Evolutionary conservation across 768 basidiomycete genomes (phyloP), one percentile per base, ranked within the genome.

Genomic region (Candolleomyces eurysporus): DNA sequence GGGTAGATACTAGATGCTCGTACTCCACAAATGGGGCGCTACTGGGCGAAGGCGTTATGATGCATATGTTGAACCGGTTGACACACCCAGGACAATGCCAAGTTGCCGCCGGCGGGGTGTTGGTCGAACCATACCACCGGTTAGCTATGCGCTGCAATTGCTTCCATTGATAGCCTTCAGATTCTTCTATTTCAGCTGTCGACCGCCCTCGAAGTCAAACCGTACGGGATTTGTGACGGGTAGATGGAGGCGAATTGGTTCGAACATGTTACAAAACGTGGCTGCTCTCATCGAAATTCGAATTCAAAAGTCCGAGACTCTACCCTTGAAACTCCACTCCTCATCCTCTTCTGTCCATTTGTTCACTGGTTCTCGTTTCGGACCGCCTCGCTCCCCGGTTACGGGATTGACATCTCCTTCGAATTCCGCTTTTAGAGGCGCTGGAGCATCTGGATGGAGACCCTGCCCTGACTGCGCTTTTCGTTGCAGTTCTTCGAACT

Each of bases 321-420:
- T 80, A 11, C 94, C 94, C 67, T 91, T 92, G 77, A 89, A 92
- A 66, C 92, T 95, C 94, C 94, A 96, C 69, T 95, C 94, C 3
- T 90, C 89, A 49, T 81, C 79, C 59, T 77, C 76, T 56, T 74
- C 73, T 17, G 76, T 77, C 85, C 86, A 88, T 55, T 76, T 81
- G 40, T 75, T 70, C 10, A 95, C 82, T 14, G 94, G 94, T 70
- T 96, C 94, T 32, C 78, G 81, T 78, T 95, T 96, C 21, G 94
- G 94, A 0, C 94, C 94, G 0, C 91, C 92, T 51, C 82, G 75
- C 73, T 96, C 94, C 13, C 94, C 94, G 2, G 94, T 96, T 2
- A 65, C 65, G 0, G 94, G 94, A 67, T 96, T 94, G 42, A 79
- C 72, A 48, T 94, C 87, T 19, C 94, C 94, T 60, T 90, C 85